Evolutionary conservation across 345 rosid species (phyloP).

Genomic region (Rhizophora apiculata): DNA sequence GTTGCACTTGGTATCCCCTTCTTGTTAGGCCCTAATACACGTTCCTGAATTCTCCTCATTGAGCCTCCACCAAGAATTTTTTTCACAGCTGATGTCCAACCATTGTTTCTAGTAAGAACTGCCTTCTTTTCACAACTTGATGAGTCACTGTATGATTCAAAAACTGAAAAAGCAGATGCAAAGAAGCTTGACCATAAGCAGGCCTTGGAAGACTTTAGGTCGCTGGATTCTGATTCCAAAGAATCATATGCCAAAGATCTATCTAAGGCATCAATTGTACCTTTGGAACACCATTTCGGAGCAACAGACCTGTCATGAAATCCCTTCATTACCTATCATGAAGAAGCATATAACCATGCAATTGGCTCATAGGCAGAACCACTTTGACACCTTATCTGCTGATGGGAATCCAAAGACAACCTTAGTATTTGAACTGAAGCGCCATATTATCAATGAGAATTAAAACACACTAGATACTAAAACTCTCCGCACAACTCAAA

Average conservation of each 20-base stretch:
- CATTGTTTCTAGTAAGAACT: constrained; percentile 42
- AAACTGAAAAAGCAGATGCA: constrained; percentile 62
- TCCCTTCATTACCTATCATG: constrained; percentile 49
- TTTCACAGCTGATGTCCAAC: constrained; percentile 70
- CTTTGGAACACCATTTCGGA: constrained; percentile 43
- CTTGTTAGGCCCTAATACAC: constrained; percentile 65
- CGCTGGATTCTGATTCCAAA: constrained; percentile 46
- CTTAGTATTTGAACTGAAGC: neutral
- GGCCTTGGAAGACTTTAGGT: constrained; percentile 40
- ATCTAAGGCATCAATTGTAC: constrained; percentile 32
- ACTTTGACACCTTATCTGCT: constrained; percentile 6
- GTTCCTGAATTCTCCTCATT: constrained; percentile 86
- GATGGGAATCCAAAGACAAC: constrained; percentile 1
- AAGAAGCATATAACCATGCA: constrained; percentile 3
- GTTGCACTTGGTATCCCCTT: constrained; percentile 59
- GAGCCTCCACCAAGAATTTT: constrained; percentile 66
- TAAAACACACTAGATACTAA: too few species aligned
- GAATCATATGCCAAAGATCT: constrained; percentile 42
- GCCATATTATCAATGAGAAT: too few species aligned
- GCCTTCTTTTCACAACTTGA: constrained; percentile 42
- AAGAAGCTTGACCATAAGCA: constrained; percentile 60
- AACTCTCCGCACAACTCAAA: too few species aligned
- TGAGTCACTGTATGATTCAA: constrained; percentile 48
- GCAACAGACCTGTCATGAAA: constrained; percentile 50
- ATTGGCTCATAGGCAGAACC: constrained; percentile 14